A percentile compares a stretch with the other conserved stretches of the same genome.
phyloP scores from a whole-genome alignment of 805 yeast species.

The Yamadazyma endophytica region DNA sequence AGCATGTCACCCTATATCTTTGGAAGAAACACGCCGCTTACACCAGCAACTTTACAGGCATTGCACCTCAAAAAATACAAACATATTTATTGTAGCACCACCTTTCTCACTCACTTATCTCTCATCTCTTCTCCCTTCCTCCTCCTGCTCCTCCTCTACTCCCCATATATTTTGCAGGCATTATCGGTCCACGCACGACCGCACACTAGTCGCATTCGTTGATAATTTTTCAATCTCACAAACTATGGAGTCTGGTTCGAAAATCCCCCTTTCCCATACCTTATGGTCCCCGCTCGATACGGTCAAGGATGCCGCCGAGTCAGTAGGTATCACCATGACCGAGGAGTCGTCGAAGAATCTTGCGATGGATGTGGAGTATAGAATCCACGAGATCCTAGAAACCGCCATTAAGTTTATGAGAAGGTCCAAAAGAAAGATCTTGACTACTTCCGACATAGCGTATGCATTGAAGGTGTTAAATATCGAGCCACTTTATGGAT shows the following conservation, averaged over 20 bases:
- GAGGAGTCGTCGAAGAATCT: slow-evolving; percentile 92
- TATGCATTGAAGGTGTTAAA: slow-evolving; percentile 80
- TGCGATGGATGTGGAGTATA: slow-evolving; percentile 99
- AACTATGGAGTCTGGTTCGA: slow-evolving; percentile 31
- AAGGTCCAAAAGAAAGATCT: slow-evolving; percentile 79
- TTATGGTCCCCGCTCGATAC: slow-evolving; percentile 98
- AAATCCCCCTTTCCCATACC: slow-evolving; percentile 74
- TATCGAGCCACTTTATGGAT: slow-evolving; percentile 92
- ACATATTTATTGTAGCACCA: too few species aligned
- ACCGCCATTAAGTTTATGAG: slow-evolving; percentile 96
- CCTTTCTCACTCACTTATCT: too few species aligned
- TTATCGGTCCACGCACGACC: too few species aligned
- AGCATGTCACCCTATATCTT: too few species aligned
- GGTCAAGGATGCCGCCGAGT: slow-evolving; percentile 92
- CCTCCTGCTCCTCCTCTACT: too few species aligned
- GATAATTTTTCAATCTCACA: not conserved
- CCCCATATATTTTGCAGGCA: too few species aligned
- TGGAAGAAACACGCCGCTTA: too few species aligned
- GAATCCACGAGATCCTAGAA: slow-evolving; percentile 91
- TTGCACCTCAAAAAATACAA: too few species aligned
- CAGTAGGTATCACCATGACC: slow-evolving; percentile 75
- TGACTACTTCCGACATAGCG: slow-evolving; percentile 78
- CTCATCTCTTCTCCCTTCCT: too few species aligned
- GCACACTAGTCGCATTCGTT: too few species aligned
- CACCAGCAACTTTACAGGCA: too few species aligned